These are phyloP conservation scores for Saitozyma sp. DNA, from an alignment of 768 basidiomycete genomes.

Conservation along the genomic window DNA sequence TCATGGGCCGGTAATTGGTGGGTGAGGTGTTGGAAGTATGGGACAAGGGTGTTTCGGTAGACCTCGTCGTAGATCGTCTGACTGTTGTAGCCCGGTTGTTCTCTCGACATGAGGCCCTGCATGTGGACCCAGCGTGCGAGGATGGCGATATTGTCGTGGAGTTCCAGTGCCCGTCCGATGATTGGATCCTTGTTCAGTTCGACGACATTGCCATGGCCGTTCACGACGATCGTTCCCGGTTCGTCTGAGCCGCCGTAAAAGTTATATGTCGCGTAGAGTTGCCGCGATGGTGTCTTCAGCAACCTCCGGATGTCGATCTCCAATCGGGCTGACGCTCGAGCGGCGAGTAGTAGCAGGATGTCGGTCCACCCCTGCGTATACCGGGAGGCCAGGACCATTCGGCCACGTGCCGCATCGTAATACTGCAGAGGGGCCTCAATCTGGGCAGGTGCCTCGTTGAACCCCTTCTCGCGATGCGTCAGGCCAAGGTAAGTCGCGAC, in stretches of 20 bases:
- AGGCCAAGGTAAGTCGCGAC: not conserved
- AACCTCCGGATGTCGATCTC: not conserved
- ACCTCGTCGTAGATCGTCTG: not conserved
- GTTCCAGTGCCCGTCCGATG: not conserved
- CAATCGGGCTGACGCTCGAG: not conserved
- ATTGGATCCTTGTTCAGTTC: not conserved
- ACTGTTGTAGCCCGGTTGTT: not conserved
- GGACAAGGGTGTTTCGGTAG: not conserved
- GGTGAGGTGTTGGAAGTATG: not conserved
- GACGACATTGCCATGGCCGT: not conserved
- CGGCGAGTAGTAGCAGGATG: not conserved
- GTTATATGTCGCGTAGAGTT: not conserved
- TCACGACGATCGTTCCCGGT: not conserved
- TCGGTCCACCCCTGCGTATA: not conserved
- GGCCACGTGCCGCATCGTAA: not conserved
- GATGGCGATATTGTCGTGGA: conserved; percentile 1
- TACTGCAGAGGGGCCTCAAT: not conserved
- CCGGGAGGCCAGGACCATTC: not conserved
- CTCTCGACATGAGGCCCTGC: not conserved
- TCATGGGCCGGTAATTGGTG: not conserved
- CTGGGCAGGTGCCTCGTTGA: not conserved
- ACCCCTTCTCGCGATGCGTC: not conserved
- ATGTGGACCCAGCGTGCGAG: not conserved
- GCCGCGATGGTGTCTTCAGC: not conserved
- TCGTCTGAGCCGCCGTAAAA: not conserved